Evolutionary conservation across 208 protist genomes (phyloP).

Genomic region (Leishmania major): DNA sequence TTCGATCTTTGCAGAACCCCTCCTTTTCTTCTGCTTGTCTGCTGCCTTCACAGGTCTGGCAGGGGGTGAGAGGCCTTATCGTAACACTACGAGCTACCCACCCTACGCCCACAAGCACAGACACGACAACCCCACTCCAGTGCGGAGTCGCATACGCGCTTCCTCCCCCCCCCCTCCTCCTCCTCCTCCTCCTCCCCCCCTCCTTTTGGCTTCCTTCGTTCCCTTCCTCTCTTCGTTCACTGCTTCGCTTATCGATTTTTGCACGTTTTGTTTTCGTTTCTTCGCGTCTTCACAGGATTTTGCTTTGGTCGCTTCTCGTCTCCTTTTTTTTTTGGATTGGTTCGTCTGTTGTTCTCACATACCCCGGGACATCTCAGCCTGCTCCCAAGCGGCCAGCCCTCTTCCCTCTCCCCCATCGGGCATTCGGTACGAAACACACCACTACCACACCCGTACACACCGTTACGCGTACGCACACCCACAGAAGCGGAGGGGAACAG

Average conservation of each 20-base stretch:
- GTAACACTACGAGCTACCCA: not conserved
- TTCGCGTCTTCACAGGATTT: not conserved
- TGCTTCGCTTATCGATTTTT: not conserved
- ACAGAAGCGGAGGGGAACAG: not conserved
- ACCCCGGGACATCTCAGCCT: not conserved
- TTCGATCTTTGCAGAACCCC: too few relatives aligned
- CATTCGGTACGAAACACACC: not conserved
- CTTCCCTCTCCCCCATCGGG: not conserved
- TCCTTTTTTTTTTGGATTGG: not conserved
- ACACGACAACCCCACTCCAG: not conserved
- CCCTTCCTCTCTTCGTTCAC: not conserved
- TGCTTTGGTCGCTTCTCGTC: not conserved
- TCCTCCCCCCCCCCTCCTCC: not conserved
- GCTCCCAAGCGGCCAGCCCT: not conserved
- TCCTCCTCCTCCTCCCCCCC: not conserved
- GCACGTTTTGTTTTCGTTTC: not conserved
- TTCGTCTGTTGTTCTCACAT: not conserved
- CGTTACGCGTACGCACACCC: too few relatives aligned
- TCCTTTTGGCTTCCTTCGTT: not conserved
- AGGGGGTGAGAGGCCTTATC: not conserved
- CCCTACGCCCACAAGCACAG: not conserved
- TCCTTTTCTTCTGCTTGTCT: not conserved
- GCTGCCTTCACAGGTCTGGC: not conserved
- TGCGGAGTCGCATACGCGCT: not conserved
- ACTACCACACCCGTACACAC: not conserved